phyloP scores from a whole-genome alignment of 768 basidiomycete species.

The Amanita subjunquillea region DNA sequence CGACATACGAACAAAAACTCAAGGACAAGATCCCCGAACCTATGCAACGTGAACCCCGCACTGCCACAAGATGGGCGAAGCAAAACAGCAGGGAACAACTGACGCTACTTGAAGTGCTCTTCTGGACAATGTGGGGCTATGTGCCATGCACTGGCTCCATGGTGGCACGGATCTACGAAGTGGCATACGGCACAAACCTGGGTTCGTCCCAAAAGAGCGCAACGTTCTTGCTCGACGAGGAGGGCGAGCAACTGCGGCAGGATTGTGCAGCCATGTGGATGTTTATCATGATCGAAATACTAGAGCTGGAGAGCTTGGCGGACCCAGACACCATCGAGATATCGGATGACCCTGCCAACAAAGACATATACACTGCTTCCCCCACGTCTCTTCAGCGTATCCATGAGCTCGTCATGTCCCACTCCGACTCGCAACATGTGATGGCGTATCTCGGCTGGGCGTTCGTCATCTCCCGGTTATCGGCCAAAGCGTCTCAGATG shows the following conservation, averaged over 20 bases:
- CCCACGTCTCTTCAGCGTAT: constrained; percentile 54
- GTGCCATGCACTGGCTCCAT: constrained; percentile 53
- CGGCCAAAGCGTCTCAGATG: constrained; percentile 30
- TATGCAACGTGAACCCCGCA: constrained; percentile 39
- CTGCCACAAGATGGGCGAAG: constrained; percentile 60
- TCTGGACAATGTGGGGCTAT: constrained; percentile 81
- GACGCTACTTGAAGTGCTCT: constrained; percentile 74
- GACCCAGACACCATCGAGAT: constrained; percentile 42
- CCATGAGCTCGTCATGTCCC: constrained; percentile 54
- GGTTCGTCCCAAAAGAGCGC: constrained; percentile 55
- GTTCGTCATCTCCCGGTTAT: constrained; percentile 63
- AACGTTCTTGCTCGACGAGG: constrained; percentile 64
- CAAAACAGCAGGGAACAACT: constrained; percentile 73
- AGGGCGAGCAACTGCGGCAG: constrained; percentile 51
- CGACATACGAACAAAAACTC: constrained; percentile 49
- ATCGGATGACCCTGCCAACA: constrained; percentile 35
- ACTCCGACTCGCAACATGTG: constrained; percentile 52
- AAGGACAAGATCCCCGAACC: constrained; percentile 35
- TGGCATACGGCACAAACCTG: constrained; percentile 53
- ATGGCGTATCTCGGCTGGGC: constrained; percentile 80
- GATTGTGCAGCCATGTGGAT: constrained; percentile 71
- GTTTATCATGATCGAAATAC: constrained; percentile 66
- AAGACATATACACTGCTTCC: constrained; percentile 47
- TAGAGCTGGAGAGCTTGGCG: constrained; percentile 67
- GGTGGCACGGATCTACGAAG: constrained; percentile 53